Evolutionary conservation across 441 rosid genomes (phyloP).

Genomic region (Sinapis alba): DNA sequence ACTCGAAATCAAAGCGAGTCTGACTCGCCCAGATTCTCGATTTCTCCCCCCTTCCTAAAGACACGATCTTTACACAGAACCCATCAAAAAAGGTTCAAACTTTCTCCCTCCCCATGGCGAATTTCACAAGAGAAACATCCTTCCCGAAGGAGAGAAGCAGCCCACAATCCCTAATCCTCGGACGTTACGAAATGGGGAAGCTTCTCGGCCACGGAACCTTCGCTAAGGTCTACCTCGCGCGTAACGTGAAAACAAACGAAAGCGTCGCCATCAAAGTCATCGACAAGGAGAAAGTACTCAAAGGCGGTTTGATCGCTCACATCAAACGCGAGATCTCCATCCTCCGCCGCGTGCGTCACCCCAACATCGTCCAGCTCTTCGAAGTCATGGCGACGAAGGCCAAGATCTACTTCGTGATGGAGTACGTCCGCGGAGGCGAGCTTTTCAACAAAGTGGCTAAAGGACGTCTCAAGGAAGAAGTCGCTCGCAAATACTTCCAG

Average conservation of each 20-base stretch:
- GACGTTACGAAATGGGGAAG: slow-evolving; percentile 80
- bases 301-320: slow-evolving; percentile 72
- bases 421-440: slow-evolving; percentile 88
- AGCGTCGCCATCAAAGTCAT: slow-evolving; percentile 81
- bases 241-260: slow-evolving; percentile 61
- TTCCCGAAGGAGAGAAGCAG: slow-evolving; percentile 33
- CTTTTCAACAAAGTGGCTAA: slow-evolving; percentile 85
- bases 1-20: slow-evolving; percentile 31
- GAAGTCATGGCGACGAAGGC: slow-evolving; percentile 97
- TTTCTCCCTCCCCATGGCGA: slow-evolving; percentile 23
- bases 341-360: slow-evolving; percentile 88
- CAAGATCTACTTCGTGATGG: slow-evolving; percentile 95
- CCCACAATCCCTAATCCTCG: slow-evolving; percentile 59
- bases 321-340: slow-evolving; percentile 92
- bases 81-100: background rate
- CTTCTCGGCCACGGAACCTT: slow-evolving; percentile 91
- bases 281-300: slow-evolving; percentile 83
- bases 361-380: slow-evolving; percentile 82
- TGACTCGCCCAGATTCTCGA: slow-evolving; percentile 38
- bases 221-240: slow-evolving; percentile 85
- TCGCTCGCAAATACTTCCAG: slow-evolving; percentile 79
- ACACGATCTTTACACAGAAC: background rate
- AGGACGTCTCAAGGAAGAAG: slow-evolving; percentile 74
- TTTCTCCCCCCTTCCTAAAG: slow-evolving; percentile 23
- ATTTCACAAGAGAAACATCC: slow-evolving; percentile 5